Base-by-base conservation (phyloP, 176 grass and related monocot genomes). In the Oryza brachyantha region DNA sequence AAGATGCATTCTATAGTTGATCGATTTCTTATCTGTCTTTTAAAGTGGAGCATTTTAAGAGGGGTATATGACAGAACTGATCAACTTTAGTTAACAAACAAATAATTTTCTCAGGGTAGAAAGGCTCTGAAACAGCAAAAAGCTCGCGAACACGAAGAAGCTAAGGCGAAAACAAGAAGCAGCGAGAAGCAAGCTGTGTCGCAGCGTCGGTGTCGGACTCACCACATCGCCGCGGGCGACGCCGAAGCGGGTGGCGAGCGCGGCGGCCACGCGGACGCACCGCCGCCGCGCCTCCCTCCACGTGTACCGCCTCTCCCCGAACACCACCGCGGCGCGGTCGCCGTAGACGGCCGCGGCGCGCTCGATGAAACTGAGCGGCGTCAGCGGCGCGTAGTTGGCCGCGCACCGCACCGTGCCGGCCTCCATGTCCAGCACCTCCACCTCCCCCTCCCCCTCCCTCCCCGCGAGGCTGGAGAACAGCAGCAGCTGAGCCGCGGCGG, bases 341-440 rank as follows among this genome's bases (percentile, higher is more conserved):
- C 83, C 86, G 68, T 89, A 89, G 11, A 89, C 90, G 36, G 74
- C 80, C 1, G 91, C 91, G 37, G 91, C 87, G 64, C 91, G 91
- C 84, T 90, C 84, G 61, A 93, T 77, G 84, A 93, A 90, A 84
- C 91, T 93, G 26, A 90, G 55, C 13, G 91, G 91, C 11, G 91
- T 39, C 42, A 93, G 87, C 62, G 91, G 87, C 50, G 86, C 84
- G 74, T 90, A 82, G 81, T 93, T 93, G 14, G 91, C 87, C 19
- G 87, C 52, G 78, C 84, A 87, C 26, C 78, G 78, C 71, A 91
- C 86, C 70, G 88, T 66, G 14, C 91, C 91, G 79, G 79, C 74
- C 3, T 66, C 89, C 83, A 74, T 80, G 84, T 83, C 61, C 52
- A 71, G 70, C 70, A 80, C 81, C 86, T 62, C 61, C 29, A 2